Base-by-base conservation (phyloP, 257 asterid species). In the Gynochthodes officinalis region DNA sequence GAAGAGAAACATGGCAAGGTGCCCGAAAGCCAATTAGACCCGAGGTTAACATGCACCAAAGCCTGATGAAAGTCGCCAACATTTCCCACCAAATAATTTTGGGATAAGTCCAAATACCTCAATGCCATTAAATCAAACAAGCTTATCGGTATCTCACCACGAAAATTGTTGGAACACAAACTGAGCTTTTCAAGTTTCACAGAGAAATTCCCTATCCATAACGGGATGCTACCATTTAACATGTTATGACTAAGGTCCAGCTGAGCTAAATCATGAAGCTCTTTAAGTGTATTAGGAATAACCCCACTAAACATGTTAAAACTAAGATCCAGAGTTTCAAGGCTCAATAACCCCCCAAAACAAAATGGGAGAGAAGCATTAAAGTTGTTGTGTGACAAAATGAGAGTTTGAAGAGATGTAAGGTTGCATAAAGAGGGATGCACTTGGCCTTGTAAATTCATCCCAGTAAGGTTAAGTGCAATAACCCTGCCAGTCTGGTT, bases 1-100 rank as follows among this genome's bases (percentile, higher is more conserved):
- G 91, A 67, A 72, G 75, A 67, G 83, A 94, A 87, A 78, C 98
- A 94, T 43, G 98, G 95, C 79, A 94, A 76, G 5, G 97, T 88
- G 37, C 97, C 95, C 0, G 91, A 84, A 11, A 94, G 76, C 59
- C 54, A 44, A 79, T 94, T 94, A 19, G 82, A 78, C 79, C 84
- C 95, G 9, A 94, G 88, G 74, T 82, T 86, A 48, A 94, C 80
- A 74, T 74, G 57, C 77, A 77, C 89, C 76, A 94, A 76, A n/a
- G 80, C 48, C 71, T 87, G 96, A 52, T 23, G 79, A 68, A 89
- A 94, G 61, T 86, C 89, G 14, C 80, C 83, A 25, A 91, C 71
- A 60, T 3, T 59, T 28, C 98, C 98, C 8, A 81, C 69, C 52
- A 94, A 74, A 77, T 69, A 61, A 73, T 94, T 93, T 76, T 81